Evolutionary conservation across 352 stramenopile species (phyloP).

Genomic region (Pythium rhizo-oryzae): DNA sequence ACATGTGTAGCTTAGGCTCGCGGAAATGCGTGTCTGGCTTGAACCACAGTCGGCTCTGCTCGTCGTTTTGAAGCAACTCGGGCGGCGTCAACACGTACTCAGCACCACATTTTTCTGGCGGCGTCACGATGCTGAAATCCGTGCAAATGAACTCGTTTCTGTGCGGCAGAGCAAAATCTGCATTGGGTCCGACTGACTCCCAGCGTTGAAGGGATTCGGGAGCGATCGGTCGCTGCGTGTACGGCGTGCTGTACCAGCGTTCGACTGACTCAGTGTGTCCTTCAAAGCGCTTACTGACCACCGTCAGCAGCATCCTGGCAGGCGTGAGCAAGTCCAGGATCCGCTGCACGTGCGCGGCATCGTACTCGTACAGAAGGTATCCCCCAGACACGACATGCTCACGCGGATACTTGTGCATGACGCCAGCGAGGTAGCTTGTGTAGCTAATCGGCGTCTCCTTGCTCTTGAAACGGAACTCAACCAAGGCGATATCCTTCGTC

Average conservation of each 20-base stretch:
- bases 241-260: constrained; percentile 72
- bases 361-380: constrained; percentile 70
- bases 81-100: constrained; percentile 27
- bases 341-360: constrained; percentile 51
- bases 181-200: constrained; percentile 35
- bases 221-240: constrained; percentile 45
- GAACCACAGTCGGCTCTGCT: constrained; percentile 73
- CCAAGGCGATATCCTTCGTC: constrained; percentile 52
- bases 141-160: constrained; percentile 80
- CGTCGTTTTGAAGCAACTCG: constrained; percentile 49
- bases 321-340: constrained; percentile 57
- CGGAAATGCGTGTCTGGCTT: constrained; percentile 90
- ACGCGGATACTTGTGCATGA: constrained; percentile 69
- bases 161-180: constrained; percentile 49
- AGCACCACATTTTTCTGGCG: constrained; percentile 24
- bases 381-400: constrained; percentile 65
- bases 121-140: constrained; percentile 69
- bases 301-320: constrained; percentile 56
- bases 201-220: constrained; percentile 43
- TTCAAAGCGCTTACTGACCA: constrained; percentile 75
- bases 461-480: constrained; percentile 78
- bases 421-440: constrained; percentile 59
- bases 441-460: constrained; percentile 80
- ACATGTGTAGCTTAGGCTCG: constrained; percentile 91
- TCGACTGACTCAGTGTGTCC: constrained; percentile 50